phyloP scores from a whole-genome alignment of 2,329 filamentous ascomycete species.

The Pseudohalonectria lignicola region DNA sequence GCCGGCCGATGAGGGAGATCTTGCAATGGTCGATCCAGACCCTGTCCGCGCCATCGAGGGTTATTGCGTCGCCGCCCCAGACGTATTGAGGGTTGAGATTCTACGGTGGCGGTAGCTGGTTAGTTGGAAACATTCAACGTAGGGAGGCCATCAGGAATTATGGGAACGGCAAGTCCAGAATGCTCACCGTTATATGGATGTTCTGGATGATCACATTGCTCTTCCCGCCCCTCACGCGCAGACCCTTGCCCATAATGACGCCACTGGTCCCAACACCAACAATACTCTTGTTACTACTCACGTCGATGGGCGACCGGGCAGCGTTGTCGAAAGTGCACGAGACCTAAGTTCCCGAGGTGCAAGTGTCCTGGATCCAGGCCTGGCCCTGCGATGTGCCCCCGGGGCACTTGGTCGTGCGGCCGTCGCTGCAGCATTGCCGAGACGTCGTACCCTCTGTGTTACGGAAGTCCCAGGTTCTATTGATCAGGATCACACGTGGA shows the following conservation, averaged over 20 bases:
- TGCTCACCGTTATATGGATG: too few species aligned
- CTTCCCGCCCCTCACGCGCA: conserved; percentile 32
- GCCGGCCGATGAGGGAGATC: neutral
- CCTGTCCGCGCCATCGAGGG: conserved; percentile 31
- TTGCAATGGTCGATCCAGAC: conserved; percentile 44
- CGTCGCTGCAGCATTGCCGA: neutral
- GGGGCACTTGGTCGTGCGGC: neutral
- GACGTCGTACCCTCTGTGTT: neutral
- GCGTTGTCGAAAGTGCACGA: neutral
- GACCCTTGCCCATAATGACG: conserved; percentile 46
- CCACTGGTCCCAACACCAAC: conserved; percentile 40
- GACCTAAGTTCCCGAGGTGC: neutral
- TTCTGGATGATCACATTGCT: conserved; percentile 53
- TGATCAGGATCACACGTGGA: neutral
- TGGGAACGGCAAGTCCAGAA: too few species aligned
- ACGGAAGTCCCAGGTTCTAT: neutral
- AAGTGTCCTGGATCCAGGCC: neutral
- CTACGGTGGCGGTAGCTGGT: too few species aligned
- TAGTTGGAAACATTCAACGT: too few species aligned
- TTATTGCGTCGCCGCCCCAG: conserved; percentile 50
- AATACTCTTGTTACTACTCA: conserved; percentile 39
- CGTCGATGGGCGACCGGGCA: neutral
- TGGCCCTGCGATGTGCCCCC: neutral
- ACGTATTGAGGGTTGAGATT: conserved; percentile 46
- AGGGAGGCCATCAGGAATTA: too few species aligned